Base-by-base conservation (phyloP, 2,329 filamentous ascomycete species). In the Colletotrichum nymphaeae region DNA sequence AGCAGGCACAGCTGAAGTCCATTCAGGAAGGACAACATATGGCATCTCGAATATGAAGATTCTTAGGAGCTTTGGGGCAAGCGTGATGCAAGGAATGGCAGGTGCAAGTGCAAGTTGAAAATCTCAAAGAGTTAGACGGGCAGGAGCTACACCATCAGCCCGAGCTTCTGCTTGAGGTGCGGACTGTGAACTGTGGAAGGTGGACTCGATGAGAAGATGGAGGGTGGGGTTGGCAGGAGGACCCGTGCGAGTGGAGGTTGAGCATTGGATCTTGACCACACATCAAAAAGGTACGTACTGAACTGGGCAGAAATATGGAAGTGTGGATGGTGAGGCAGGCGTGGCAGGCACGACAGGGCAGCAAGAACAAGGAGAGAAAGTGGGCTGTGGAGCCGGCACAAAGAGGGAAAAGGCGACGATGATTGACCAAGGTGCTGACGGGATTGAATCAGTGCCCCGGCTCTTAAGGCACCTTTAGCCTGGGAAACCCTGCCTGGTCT, bases 401-500 rank as follows among this genome's bases (percentile, higher is more conserved):
- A 22, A 32, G 53, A 56, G 52, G 30, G 14, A 56, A 56, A 35
- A 14, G 14, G 12, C 32, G 55, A 56, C 16, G 28, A 60, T 70
- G 55, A 73, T 55, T 73, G 70, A 37, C 53, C 24, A 19, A 26
- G 11, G 65, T 32, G 59, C 22, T 14, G 26, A 65, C 70, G 67
- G 55, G 67, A 73, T 73, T 73, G 66, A 73, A 70, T 73, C 70
- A 73, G 66, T 57, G 46, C 70, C 66, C 70, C 56, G 56, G 55
- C 65, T 56, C 46, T 28, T 22, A n/a, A 62, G 32, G 55, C 67
- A 70, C 49, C 49, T 65, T 64, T 65, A 62, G 67, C 66, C 60
- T 60, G 56, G 60, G 35, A 14, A 69, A 60, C 60, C 67, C 70
- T 70, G 70, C 22, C 67, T 57, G 66, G 60, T 52, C 58, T 63